A percentile compares a stretch with the other conserved stretches of the same genome.
These are phyloP conservation scores for Kwoniella shandongensis DNA, from an alignment of 768 basidiomycete genomes.

Conservation along the genomic window DNA sequence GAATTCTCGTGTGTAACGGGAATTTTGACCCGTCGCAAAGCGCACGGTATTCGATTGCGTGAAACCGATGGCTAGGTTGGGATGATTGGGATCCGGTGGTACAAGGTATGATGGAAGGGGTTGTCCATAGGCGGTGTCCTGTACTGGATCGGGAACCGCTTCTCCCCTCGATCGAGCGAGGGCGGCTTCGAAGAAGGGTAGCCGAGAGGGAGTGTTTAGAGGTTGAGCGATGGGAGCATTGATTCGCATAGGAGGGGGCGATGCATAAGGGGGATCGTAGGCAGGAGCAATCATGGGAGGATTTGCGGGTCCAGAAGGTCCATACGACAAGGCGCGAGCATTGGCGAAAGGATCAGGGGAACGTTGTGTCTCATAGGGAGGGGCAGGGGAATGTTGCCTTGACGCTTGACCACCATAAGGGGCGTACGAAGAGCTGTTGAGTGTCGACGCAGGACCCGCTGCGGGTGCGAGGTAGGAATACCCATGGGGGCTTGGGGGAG, in stretches of 20 bases:
- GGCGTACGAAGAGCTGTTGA: slow-evolving; percentile 1
- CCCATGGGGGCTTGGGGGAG: slow-evolving; percentile 10
- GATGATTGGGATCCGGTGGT: slow-evolving; percentile 42
- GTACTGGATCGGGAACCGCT: neutral
- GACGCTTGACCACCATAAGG: neutral
- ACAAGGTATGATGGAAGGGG: slow-evolving; percentile 31
- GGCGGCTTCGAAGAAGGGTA: slow-evolving; percentile 43
- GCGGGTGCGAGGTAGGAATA: slow-evolving; percentile 14
- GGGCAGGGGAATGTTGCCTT: slow-evolving; percentile 24
- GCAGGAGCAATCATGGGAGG: neutral
- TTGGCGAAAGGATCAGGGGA: slow-evolving; percentile 11
- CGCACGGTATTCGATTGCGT: slow-evolving; percentile 30
- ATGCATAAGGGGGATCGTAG: slow-evolving; percentile 10
- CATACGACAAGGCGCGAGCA: slow-evolving; percentile 13
- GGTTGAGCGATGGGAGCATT: neutral
- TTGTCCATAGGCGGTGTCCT: slow-evolving; percentile 8
- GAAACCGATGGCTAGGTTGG: slow-evolving; percentile 33
- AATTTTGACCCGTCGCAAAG: slow-evolving; percentile 11
- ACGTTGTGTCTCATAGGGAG: slow-evolving; percentile 16
- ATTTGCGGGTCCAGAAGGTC: slow-evolving; percentile 6
- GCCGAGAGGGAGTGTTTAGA: neutral
- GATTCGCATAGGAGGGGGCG: slow-evolving; percentile 6
- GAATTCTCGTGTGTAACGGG: slow-evolving; percentile 1
- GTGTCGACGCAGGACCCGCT: slow-evolving; percentile 2
- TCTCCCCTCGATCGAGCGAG: slow-evolving; percentile 33